Conservation (phyloP, 1,139 yeast genomes). For the Geotrichum siamense region DNA sequence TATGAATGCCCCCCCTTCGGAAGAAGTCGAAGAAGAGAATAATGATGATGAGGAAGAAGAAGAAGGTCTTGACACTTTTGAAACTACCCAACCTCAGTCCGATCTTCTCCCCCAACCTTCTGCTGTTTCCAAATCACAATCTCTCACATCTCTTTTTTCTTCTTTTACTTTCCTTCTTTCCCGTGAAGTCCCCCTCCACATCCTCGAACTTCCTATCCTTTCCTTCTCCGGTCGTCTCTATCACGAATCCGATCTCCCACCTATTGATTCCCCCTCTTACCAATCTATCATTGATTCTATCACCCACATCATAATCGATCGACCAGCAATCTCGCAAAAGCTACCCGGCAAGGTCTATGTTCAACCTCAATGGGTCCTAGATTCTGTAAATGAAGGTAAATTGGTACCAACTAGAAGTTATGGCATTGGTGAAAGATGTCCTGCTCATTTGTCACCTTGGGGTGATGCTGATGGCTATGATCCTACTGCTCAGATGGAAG, state of each 20-base stretch:
- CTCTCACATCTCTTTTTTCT: constrained; percentile 58
- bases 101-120: constrained; percentile 79
- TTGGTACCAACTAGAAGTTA: constrained; percentile 71
- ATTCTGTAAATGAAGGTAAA: constrained; percentile 71
- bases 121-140: constrained; percentile 44
- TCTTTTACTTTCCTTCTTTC: constrained; percentile 80
- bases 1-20: constrained; percentile 44
- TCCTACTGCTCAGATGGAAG: constrained; percentile 52
- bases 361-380: constrained; percentile 98
- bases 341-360: constrained; percentile 89
- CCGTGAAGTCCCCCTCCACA: constrained; percentile 91
- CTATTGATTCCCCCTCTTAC: constrained; percentile 38
- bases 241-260: constrained; percentile 84
- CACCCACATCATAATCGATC: constrained; percentile 91
- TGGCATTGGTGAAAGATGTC: constrained; percentile 90
- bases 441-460: constrained; percentile 98
- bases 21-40: constrained; percentile 37
- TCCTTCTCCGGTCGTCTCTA: constrained; percentile 84
- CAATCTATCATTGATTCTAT: constrained; percentile 34
- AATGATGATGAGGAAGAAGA: constrained; percentile 41
- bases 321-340: constrained; percentile 71
- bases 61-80: constrained; percentile 63
- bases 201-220: constrained; percentile 78
- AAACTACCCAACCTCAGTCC: constrained; percentile 56
- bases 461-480: constrained; percentile 90